Base-by-base conservation (phyloP, 345 rosid species). In the Angophora floribunda region DNA sequence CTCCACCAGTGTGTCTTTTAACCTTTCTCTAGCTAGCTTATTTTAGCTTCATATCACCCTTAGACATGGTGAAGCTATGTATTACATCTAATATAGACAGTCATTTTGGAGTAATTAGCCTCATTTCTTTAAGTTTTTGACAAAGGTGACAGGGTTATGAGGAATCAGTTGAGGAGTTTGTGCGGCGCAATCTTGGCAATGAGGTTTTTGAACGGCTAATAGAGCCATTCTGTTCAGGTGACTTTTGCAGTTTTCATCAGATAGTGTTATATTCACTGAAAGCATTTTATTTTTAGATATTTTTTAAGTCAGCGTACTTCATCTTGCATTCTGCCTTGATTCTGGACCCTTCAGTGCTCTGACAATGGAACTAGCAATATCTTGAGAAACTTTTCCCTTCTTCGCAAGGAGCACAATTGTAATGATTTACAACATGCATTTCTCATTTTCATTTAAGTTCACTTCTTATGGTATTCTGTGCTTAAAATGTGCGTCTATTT, bases 191-290 rank as follows among this genome's bases (percentile, higher is more conserved):
- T 90, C 97, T 97, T 50, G 99, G 99, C 7, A 94, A 90, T 80
- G 99, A 97, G 94, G 99, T 97, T 87, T 96, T 97, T 88, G 98
- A 97, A 92, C 98, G 98, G 88, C 90, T 97, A 52, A 96, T 97
- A 52, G 98, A 97, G 91, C 98, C 99, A n/a, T 96, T 97, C 93
- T 97, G 99, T 94, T 96, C 98, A 92, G 99, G 99, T 96, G 88
- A 85, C 87, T 26, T 89, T 50, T 21, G 52, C 63, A 22, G 57
- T 15, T 86, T 70, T 57, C 36, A 24, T 86, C 2, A 36, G 4
- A 84, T 50, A 6, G 47, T 22, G 49, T 36, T 19, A 6, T 9
- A 70, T 19, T 70, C 15, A 87, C 49, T n/a, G 47, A 61, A 65
- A 63, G 44, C 63, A 12, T 75, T 30, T 44, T 63, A 65, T 47